phyloP scores from a whole-genome alignment of 2,329 filamentous ascomycete genomes.

The Colletotrichum sp. region DNA sequence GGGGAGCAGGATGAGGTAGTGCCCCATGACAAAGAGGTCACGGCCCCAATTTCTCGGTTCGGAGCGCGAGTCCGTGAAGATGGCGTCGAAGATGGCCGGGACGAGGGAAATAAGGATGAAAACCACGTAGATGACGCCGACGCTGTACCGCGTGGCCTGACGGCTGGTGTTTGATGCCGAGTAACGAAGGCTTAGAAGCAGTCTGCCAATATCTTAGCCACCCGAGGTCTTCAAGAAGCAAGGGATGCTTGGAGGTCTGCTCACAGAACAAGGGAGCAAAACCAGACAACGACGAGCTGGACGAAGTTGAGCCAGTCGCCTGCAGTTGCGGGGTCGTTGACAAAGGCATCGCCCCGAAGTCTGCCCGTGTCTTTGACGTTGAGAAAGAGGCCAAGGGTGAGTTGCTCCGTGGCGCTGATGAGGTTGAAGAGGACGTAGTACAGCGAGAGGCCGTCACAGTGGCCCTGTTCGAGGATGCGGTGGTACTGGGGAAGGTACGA shows the following conservation, averaged over 20 bases:
- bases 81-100: not conserved
- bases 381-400: not conserved
- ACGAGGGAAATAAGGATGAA: not conserved
- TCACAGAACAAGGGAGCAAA: not conserved
- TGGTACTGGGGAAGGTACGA: constrained; percentile 7
- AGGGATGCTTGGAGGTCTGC: not conserved
- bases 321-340: not conserved
- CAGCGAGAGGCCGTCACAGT: not conserved
- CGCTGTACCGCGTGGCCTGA: not conserved
- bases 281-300: not conserved
- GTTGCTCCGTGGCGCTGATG: not conserved
- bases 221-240: not conserved
- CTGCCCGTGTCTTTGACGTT: not conserved
- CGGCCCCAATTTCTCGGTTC: not conserved
- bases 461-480: not conserved
- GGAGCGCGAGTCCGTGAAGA: not conserved
- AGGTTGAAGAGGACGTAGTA: not conserved
- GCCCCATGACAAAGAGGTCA: not conserved
- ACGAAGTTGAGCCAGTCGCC: constrained; percentile 13
- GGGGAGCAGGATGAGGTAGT: not conserved
- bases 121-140: not conserved
- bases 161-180: not conserved
- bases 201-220: not conserved
- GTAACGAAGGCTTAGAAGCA: not conserved
- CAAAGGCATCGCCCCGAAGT: not conserved